phyloP scores from a whole-genome alignment of 2,329 filamentous ascomycete species.

The Arthrobotrys musiformis region DNA sequence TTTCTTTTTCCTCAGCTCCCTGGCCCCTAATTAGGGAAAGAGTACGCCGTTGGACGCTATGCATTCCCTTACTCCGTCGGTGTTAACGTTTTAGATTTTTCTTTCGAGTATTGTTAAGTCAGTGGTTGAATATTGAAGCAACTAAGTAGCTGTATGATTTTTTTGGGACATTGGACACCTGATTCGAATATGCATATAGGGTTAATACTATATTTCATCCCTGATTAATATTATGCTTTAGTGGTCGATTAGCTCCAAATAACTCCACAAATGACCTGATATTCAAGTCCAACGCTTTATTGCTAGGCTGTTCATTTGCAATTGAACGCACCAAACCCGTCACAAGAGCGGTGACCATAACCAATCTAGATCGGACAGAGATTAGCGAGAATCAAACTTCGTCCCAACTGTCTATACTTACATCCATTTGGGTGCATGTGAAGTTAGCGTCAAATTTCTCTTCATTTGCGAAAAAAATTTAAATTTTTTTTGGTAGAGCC shows the following conservation, averaged over 20 bases:
- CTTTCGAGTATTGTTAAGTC: background rate
- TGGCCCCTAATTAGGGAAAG: background rate
- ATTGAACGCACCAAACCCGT: background rate
- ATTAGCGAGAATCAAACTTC: conserved; percentile 23
- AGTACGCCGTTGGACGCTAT: background rate
- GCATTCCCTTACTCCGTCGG: conserved; percentile 6
- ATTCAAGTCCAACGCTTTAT: background rate
- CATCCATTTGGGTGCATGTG: too few relatives aligned
- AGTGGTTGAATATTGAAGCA: background rate
- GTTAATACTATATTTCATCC: background rate
- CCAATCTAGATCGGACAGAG: conserved; percentile 24
- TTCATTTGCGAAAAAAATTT: conserved; percentile 1
- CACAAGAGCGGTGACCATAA: conserved; percentile 18
- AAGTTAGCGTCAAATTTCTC: background rate
- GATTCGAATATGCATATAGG: background rate
- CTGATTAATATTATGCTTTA: conserved; percentile 3
- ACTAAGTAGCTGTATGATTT: background rate
- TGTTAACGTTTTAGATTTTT: conserved; percentile 1
- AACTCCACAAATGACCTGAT: background rate
- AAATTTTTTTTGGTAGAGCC: too few relatives aligned
- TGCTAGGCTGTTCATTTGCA: background rate
- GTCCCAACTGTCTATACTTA: background rate
- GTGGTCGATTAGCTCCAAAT: background rate
- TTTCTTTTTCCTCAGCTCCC: background rate
- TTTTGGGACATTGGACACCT: background rate